Percentiles rank a stretch among this genome's conserved stretches.
Conservation (phyloP, 768 basidiomycete species). For the Mycena filopes region DNA sequence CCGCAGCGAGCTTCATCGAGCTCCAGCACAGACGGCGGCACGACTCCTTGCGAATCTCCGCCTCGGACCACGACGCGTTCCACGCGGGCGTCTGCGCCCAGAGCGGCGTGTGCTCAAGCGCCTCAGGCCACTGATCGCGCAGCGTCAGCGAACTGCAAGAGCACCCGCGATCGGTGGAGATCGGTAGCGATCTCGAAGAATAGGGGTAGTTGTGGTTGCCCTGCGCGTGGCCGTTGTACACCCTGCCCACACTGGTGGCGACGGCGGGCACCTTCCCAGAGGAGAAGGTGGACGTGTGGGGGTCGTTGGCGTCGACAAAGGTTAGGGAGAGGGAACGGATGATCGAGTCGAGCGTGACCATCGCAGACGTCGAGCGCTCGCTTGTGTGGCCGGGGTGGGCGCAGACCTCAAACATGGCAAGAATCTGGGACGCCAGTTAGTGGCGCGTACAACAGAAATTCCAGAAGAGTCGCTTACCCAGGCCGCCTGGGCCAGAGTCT, state of each 20-base stretch:
- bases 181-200: not conserved
- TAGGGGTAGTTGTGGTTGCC: constrained; percentile 2
- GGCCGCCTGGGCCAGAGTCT: constrained; percentile 78
- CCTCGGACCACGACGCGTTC: constrained; percentile 66
- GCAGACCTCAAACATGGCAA: constrained; percentile 79
- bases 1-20: constrained; percentile 69
- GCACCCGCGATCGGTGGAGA: constrained; percentile 47
- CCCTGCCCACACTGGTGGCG: not conserved
- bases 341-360: constrained; percentile 74
- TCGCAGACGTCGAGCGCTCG: constrained; percentile 63
- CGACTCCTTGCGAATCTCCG: constrained; percentile 76
- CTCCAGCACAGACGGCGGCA: constrained; percentile 82
- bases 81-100: constrained; percentile 77
- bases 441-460: constrained; percentile 1
- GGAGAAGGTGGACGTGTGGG: constrained; percentile 59
- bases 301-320: constrained; percentile 67
- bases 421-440: constrained; percentile 52
- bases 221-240: not conserved
- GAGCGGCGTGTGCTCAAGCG: constrained; percentile 63
- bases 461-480: constrained; percentile 60
- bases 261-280: constrained; percentile 63
- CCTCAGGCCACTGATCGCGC: constrained; percentile 59
- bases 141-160: constrained; percentile 63
- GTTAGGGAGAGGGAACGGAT: constrained; percentile 72
- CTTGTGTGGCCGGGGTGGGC: constrained; percentile 71